Evolutionary conservation across 495 filamentous ascomycete genomes (phyloP), one percentile per base, ranked within the genome.

Genomic region (Aspergillus biplanus): DNA sequence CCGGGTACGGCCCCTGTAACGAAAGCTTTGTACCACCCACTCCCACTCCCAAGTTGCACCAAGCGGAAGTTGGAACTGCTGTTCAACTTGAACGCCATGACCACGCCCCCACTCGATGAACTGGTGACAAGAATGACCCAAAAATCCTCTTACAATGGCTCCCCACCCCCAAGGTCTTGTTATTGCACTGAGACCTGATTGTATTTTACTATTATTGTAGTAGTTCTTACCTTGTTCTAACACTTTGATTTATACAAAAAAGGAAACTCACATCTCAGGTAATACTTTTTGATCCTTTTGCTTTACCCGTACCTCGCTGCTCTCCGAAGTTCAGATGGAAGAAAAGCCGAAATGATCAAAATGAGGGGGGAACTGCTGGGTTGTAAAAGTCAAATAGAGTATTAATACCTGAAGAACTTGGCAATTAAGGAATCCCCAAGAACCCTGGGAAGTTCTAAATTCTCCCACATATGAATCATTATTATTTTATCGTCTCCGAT

Each of bases 351-450:
- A 37, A 49, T 33, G 18, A 52, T 32, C 18, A 56, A 39, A 47
- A 27, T 27, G 21, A 27, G 58, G 54, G 12, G 33, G 47, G 46
- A 32, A 33, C 39, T 18, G 6, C 16, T 39, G 18, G 15, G 21
- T n/a, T n/a, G 7, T 13, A 46, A 64, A 64, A 64, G 34, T 37
- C 48, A 61, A 61, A 52, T 42, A 32, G 15, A 62, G 27, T 56
- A 56, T 48, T 35, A 35, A 56, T 56, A n/a, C 52, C 60, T 67
- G 65, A 67, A 63, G 65, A 67, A 67, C 61, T 61, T 63, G 57
- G 58, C 59, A 44, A 44, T 44, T 3, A 6, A 44, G 39, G 39
- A 15, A 44, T 44, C 11, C n/a, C n/a, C 8, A 11, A 44, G 11
- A 5, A 44, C 39, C 39, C 39, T 44, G 39, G 39, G 39, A 44